Evolutionary conservation across 2,329 filamentous ascomycete genomes (phyloP), one percentile per base, ranked within the genome.

Genomic region (Byssoonygena ceratinophila): DNA sequence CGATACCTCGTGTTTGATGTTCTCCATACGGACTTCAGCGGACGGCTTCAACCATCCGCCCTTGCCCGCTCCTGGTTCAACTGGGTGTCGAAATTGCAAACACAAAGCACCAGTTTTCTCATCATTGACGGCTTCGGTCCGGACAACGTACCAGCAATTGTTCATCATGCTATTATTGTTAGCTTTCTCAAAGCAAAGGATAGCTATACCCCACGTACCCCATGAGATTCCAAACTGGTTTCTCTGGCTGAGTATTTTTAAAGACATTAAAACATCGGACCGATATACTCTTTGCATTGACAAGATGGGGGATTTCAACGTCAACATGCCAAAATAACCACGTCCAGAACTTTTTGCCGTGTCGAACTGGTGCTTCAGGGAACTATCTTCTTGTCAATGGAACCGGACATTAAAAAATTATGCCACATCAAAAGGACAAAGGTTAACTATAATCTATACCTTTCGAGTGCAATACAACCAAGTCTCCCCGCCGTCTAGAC

Each of bases 281-380:
- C 0, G 60, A 65, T 46, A 78, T 72, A 46, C 65, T 68, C 31
- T 68, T 63, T 0, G 73, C 68, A 16, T 64, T 63, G 3, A 75
- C 57, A 3, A 78, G 59, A 54, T 75, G 68, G 1, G 66, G 61
- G 1, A 75, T 60, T 11, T 70, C 68, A 2, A 78, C 63, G 51
- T 78, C 76, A 1, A 77, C 63, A 52, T 76, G 65, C 76, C 76
- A 78, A 55, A 74, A 71, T 2, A 75, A 41, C 76, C 76, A 78
- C 0, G 74, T 72, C 76, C 75, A 78, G 58, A 75, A 78, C 57
- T 75, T 78, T 36, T 70, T 73, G 2, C 74, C 75, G 51, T 79
- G 74, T 3, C 75, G 66, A 31, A 78, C 67, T 0, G 75, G 74
- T 4, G 63, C 63, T 14, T 76, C 68, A 1, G 75, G 75, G 46